A percentile compares a stretch with the other conserved stretches of the same genome.
Conservation (phyloP, 1,284 basidiomycete species). For the Phaffia rhodozyma region DNA sequence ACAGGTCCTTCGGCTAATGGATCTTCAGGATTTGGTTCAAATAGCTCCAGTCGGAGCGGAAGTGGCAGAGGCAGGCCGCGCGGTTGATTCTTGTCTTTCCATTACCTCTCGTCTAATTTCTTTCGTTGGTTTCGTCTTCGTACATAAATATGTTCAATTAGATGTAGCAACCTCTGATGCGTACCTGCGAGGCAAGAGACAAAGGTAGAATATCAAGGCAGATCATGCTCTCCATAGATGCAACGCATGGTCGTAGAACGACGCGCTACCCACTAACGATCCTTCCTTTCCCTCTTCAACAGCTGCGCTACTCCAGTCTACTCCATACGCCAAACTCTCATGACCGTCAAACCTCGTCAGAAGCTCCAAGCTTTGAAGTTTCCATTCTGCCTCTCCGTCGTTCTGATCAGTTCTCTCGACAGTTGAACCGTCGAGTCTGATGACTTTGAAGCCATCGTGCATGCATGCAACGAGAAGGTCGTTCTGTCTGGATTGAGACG, state of each 20-base stretch:
- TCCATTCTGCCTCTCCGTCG: conserved; percentile 33
- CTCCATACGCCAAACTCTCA: conserved; percentile 81
- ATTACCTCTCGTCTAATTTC: too few species aligned
- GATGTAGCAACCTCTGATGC: too few species aligned
- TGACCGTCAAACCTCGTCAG: conserved; percentile 62
- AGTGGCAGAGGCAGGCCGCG: too few species aligned
- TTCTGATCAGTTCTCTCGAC: conserved; percentile 11
- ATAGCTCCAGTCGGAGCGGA: too few species aligned
- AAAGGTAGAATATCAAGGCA: conserved; percentile 25
- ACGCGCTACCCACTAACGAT: conserved; percentile 72
- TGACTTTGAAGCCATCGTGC: conserved; percentile 90
- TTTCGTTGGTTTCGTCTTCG: too few species aligned
- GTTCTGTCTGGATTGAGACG: conserved; percentile 44
- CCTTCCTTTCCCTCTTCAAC: conserved; percentile 26
- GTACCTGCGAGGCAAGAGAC: conserved; percentile 22
- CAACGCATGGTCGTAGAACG: conserved; percentile 87
- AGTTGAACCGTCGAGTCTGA: conserved; percentile 40
- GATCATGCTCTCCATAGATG: conserved; percentile 63
- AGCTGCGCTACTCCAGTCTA: conserved; percentile 67
- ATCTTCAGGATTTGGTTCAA: too few species aligned
- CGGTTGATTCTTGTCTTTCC: too few species aligned
- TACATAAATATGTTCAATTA: too few species aligned
- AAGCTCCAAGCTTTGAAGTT: conserved; percentile 45
- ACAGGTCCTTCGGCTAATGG: too few species aligned
- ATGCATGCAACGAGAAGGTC: conserved; percentile 86